A percentile compares a stretch with the other conserved stretches of the same genome.
Conservation (phyloP, 768 basidiomycete species). For the Russula emetica region DNA sequence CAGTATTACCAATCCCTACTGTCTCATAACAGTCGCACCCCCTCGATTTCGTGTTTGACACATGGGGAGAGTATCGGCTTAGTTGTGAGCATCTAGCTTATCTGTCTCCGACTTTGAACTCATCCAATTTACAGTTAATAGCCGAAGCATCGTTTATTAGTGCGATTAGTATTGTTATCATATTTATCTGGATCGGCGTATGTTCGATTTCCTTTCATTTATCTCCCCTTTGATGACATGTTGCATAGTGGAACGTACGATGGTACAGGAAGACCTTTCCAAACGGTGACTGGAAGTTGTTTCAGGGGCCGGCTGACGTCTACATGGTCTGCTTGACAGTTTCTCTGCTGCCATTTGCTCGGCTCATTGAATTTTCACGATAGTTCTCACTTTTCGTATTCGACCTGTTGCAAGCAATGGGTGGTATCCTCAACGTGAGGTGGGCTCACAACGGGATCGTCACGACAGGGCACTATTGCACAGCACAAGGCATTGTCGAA, state of each 20-base stretch:
- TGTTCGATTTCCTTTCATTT: background rate
- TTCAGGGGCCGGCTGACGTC: slow-evolving; percentile 40
- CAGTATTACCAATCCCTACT: slow-evolving; percentile 1
- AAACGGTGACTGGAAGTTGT: slow-evolving; percentile 26
- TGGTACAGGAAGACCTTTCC: slow-evolving; percentile 8
- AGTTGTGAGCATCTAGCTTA: slow-evolving; percentile 18
- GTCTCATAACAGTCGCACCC: background rate
- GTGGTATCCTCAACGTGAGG: slow-evolving; percentile 37
- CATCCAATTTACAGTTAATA: slow-evolving; percentile 32
- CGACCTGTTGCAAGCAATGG: slow-evolving; percentile 40
- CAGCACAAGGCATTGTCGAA: slow-evolving; percentile 40
- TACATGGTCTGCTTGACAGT: slow-evolving; percentile 38
- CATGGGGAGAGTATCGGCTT: slow-evolving; percentile 35
- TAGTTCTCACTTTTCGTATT: slow-evolving; percentile 31
- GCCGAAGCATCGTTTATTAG: slow-evolving; percentile 33
- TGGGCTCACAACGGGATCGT: slow-evolving; percentile 36
- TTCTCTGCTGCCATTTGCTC: background rate
- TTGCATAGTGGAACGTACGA: slow-evolving; percentile 15
- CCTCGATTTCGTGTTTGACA: too few relatives aligned
- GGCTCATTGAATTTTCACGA: slow-evolving; percentile 25
- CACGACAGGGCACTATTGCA: slow-evolving; percentile 36
- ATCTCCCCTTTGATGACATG: background rate
- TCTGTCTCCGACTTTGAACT: background rate
- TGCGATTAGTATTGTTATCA: background rate
- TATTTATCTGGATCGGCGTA: slow-evolving; percentile 17